Conservation (phyloP, 257 asterid species). For the Dorcoceras hygrometricum region DNA sequence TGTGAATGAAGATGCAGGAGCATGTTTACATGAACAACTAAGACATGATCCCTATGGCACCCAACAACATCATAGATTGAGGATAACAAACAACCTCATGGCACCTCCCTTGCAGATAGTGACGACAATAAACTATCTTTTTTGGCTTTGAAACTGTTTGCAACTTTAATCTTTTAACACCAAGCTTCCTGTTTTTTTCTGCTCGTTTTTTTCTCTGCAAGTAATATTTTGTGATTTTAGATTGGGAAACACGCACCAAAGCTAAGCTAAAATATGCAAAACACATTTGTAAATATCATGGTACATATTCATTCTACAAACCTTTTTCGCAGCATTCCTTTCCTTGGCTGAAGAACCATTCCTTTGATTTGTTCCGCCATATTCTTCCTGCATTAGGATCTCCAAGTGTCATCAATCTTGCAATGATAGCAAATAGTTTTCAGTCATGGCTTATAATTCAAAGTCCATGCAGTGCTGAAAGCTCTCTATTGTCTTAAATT, state of each 20-base stretch:
- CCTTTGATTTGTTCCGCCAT: conserved; percentile 44
- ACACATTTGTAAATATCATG: background rate
- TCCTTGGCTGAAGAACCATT: conserved; percentile 59
- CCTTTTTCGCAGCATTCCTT: conserved; percentile 70
- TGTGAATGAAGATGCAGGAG: conserved; percentile 7
- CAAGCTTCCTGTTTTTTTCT: conserved; percentile 63
- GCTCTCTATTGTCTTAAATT: too few relatives aligned
- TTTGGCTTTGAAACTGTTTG: conserved; percentile 62
- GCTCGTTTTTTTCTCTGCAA: conserved; percentile 81
- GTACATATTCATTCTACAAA: conserved; percentile 21
- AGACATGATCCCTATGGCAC: conserved; percentile 18
- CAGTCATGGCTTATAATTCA: background rate
- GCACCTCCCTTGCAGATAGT: conserved; percentile 85
- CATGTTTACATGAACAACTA: conserved; percentile 13
- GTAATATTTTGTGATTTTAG: conserved; percentile 25
- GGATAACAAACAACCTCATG: conserved; percentile 55
- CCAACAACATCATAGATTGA: conserved; percentile 16
- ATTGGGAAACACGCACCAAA: conserved; percentile 11
- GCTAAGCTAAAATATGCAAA: conserved; percentile 12
- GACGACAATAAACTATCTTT: conserved; percentile 57
- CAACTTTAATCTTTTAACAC: conserved; percentile 76
- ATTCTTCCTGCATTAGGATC: conserved; percentile 45
- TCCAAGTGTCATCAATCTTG: conserved; percentile 18
- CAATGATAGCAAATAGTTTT: background rate
- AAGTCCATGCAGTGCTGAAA: background rate